Conservation (phyloP, 2,329 filamentous ascomycete genomes). For the Aspergillus alliaceus region DNA sequence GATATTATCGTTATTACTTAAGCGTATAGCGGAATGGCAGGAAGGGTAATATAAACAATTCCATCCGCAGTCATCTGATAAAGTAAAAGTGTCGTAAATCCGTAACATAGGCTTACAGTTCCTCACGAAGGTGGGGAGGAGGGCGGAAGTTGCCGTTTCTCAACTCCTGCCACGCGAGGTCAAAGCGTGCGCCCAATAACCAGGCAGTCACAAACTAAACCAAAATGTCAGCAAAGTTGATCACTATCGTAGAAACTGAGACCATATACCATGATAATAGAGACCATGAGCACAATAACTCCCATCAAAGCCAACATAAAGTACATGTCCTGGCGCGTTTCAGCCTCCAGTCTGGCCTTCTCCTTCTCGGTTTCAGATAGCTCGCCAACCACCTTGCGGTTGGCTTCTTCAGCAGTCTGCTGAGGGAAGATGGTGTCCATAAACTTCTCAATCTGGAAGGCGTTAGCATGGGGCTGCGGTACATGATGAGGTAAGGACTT, state of each 20-base stretch:
- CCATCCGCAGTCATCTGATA: slow-evolving; percentile 24
- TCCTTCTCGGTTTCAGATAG: slow-evolving; percentile 59
- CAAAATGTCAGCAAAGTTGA: not conserved
- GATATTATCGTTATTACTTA: slow-evolving; percentile 29
- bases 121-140: slow-evolving; percentile 32
- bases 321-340: slow-evolving; percentile 55
- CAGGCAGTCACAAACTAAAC: slow-evolving; percentile 73
- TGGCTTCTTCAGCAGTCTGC: slow-evolving; percentile 66
- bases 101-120: slow-evolving; percentile 39
- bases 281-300: slow-evolving; percentile 71
- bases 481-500: not conserved
- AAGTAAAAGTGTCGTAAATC: slow-evolving; percentile 29
- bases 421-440: slow-evolving; percentile 90
- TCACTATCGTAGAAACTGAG: too few relatives aligned
- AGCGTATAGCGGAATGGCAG: slow-evolving; percentile 27
- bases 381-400: slow-evolving; percentile 49
- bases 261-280: slow-evolving; percentile 72
- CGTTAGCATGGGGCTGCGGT: slow-evolving; percentile 7
- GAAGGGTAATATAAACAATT: slow-evolving; percentile 27
- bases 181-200: slow-evolving; percentile 79
- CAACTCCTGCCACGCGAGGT: slow-evolving; percentile 63
- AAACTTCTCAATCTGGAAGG: slow-evolving; percentile 79
- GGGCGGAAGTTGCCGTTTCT: slow-evolving; percentile 49
- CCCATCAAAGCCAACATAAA: slow-evolving; percentile 70
- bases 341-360: slow-evolving; percentile 48